phyloP scores from a whole-genome alignment of 306 rosid genomes.

The Castanospermum australe region DNA sequence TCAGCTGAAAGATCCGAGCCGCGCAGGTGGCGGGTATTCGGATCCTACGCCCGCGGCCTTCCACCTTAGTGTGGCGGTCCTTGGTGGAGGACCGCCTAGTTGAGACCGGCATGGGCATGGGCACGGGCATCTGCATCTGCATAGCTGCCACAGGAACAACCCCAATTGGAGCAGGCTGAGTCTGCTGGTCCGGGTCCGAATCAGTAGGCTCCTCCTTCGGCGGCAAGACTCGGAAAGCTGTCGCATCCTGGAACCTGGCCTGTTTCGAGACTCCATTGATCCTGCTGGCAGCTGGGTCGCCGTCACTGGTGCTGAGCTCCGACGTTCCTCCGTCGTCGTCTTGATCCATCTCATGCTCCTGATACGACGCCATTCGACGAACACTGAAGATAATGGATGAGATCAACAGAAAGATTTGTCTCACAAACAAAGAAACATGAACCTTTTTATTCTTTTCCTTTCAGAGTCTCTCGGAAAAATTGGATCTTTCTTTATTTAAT shows the following conservation, averaged over 20 bases:
- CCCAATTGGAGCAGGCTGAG: constrained; percentile 11
- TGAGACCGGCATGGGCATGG: neutral
- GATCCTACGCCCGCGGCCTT: constrained; percentile 39
- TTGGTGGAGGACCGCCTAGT: constrained; percentile 33
- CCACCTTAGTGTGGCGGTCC: constrained; percentile 38
- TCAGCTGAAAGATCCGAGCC: constrained; percentile 41
- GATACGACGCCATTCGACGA: constrained; percentile 1
- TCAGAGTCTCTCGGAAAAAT: neutral
- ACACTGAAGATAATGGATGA: neutral
- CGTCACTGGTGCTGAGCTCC: constrained; percentile 27
- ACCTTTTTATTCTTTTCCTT: neutral
- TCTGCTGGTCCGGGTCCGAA: constrained; percentile 12
- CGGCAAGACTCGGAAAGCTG: constrained; percentile 1
- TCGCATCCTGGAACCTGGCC: neutral
- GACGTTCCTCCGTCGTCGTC: constrained; percentile 32
- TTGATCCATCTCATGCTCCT: constrained; percentile 12
- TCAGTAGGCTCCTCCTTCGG: constrained; percentile 26
- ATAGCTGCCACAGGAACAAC: constrained; percentile 21
- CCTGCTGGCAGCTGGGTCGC: neutral
- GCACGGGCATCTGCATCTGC: constrained; percentile 8
- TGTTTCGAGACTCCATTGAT: constrained; percentile 15
- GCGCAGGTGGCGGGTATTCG: constrained; percentile 39
- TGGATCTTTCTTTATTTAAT: neutral
- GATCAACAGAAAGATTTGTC: neutral
- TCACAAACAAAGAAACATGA: neutral